Evolutionary conservation across 2,329 filamentous ascomycete species (phyloP), one percentile per base, ranked within the genome.

Genomic region (Geoglossum cookeanum): DNA sequence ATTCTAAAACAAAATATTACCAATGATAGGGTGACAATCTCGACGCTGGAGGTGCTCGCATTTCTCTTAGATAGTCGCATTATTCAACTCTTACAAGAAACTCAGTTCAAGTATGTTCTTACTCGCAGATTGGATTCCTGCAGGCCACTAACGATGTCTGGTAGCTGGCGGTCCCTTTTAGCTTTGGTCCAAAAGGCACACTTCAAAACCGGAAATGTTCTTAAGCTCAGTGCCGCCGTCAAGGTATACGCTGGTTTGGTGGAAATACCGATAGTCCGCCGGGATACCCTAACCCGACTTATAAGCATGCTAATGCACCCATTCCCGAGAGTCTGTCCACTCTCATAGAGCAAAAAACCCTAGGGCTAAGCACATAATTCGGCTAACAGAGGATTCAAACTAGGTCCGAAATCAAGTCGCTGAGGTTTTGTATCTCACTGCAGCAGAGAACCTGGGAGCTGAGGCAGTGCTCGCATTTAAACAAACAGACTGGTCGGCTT

Each of bases 131-230:
- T 15, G 33, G 13, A 39, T 37, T 52, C 6, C 17, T 45, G 30
- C 1, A 49, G 51, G 57, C 29, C 61, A 56, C 33, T 5, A 47
- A 33, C 37, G 54, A 30, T 61, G 22, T 17, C 27, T 29, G 49
- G 9, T 57, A 74, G 75, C 57, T 78, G 77, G 65, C 79, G 79
- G 59, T 74, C 68, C 5, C 70, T 95, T 2, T 87, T 89, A 59
- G 73, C 81, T 5, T 74, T 81, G 39, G 79, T 84, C 3, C 87
- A 94, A 65, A 88, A 84, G 68, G 78, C 85, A 0, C 85, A 90
- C 61, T 90, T 85, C 72, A 91, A 90, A 70, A 85, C 84, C 0
- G 81, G 84, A 22, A 92, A 87, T 66, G 79, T 95, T 48, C 79
- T 83, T 55, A 91, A 92, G 68, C 75, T 97, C 1, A 79, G 87